A percentile compares a stretch with the other conserved stretches of the same genome.
These are phyloP conservation scores for Metschnikowia chrysomelidarum DNA, from an alignment of 805 yeast species.

Conservation along the genomic window DNA sequence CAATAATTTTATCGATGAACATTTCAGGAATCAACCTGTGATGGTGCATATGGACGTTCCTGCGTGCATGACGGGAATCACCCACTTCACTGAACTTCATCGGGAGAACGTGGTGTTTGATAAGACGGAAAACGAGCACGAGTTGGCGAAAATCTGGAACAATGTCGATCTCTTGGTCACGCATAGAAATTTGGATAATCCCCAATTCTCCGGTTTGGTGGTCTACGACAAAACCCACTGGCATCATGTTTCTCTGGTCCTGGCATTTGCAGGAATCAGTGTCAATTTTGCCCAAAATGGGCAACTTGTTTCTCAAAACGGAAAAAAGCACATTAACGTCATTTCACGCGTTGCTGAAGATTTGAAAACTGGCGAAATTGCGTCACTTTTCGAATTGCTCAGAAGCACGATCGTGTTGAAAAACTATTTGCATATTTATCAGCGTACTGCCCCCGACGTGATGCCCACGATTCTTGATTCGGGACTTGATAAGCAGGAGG, in stretches of 20 bases:
- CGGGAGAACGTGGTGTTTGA: slow-evolving; percentile 51
- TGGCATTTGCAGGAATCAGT: slow-evolving; percentile 22
- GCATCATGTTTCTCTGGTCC: slow-evolving; percentile 24
- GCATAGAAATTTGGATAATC: slow-evolving; percentile 19
- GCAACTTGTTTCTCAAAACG: slow-evolving; percentile 2
- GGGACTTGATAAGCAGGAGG: slow-evolving; percentile 1
- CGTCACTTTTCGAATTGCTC: slow-evolving; percentile 4
- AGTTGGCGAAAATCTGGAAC: slow-evolving; percentile 32
- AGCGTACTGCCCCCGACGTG: slow-evolving; percentile 18
- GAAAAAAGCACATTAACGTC: slow-evolving; percentile 2
- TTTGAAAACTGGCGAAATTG: slow-evolving; percentile 6
- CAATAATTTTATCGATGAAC: slow-evolving; percentile 40
- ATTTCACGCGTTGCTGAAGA: slow-evolving; percentile 8
- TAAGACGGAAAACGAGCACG: slow-evolving; percentile 59
- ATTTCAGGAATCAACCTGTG: slow-evolving; percentile 21
- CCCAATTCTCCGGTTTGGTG: slow-evolving; percentile 8
- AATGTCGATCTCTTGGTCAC: slow-evolving; percentile 31
- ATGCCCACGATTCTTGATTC: slow-evolving; percentile 12
- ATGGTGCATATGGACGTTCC: slow-evolving; percentile 74
- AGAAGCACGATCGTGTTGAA: slow-evolving; percentile 8
- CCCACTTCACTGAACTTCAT: slow-evolving; percentile 67
- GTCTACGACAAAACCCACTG: slow-evolving; percentile 14
- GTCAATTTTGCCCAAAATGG: too few relatives aligned
- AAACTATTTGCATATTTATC: slow-evolving; percentile 31
- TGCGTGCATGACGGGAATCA: slow-evolving; percentile 85